Conservation (phyloP, 2,329 filamentous ascomycete species). For the Hymenoscyphus scutula region DNA sequence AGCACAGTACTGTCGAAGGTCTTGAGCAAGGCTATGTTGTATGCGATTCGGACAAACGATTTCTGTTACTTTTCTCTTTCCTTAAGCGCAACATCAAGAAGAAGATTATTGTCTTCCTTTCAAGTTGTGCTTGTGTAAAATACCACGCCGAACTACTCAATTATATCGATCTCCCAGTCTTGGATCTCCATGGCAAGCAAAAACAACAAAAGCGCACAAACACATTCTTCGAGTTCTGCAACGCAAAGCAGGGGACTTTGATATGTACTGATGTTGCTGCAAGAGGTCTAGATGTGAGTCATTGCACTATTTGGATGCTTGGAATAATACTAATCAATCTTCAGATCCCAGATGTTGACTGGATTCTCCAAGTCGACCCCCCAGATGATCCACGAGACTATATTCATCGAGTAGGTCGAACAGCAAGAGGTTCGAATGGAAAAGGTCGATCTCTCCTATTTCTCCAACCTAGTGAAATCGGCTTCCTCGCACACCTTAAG, state of each 20-base stretch:
- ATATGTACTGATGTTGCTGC: conserved; percentile 98
- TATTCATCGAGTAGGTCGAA: conserved; percentile 94
- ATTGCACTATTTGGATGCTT: background rate
- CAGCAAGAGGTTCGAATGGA: conserved; percentile 77
- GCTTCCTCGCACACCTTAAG: conserved; percentile 88
- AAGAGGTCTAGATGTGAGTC: conserved; percentile 76
- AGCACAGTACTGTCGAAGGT: conserved; percentile 88
- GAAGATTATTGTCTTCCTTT: conserved; percentile 97
- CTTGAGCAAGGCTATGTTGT: conserved; percentile 95
- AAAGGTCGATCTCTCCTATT: conserved; percentile 92
- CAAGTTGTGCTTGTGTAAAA: conserved; percentile 87
- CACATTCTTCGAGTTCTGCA: conserved; percentile 95
- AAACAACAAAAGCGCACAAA: conserved; percentile 99
- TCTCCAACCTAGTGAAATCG: conserved; percentile 86
- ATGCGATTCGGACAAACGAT: conserved; percentile 90
- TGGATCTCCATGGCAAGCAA: conserved; percentile 89
- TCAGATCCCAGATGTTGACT: conserved; percentile 88
- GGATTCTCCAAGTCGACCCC: conserved; percentile 94
- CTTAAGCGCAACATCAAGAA: conserved; percentile 82
- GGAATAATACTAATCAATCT: conserved; percentile 20
- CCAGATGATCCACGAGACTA: conserved; percentile 89
- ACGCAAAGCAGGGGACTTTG: conserved; percentile 78
- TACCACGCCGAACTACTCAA: conserved; percentile 95
- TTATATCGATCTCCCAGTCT: conserved; percentile 90
- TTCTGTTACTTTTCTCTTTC: conserved; percentile 91